Base-by-base conservation (phyloP, 192 early-diverging fungal genomes). In the Dissophora ornata region DNA sequence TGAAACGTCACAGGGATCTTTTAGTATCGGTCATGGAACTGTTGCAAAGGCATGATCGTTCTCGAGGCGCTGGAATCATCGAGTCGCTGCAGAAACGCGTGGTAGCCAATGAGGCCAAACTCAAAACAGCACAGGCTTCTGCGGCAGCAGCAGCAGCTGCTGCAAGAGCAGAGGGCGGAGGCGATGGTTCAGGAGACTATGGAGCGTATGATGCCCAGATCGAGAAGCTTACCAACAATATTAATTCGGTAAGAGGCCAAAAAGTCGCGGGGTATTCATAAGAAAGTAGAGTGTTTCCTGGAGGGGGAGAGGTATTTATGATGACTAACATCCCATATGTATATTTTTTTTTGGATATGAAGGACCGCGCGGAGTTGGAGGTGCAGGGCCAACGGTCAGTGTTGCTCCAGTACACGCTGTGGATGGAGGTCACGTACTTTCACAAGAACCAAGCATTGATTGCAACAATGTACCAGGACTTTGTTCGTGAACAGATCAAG, bases 1-100 rank as follows among this genome's bases (percentile, higher is more conserved):
- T 91, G 38, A 91, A 90, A 52, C 74, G 83, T 12, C 84, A 88
- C 44, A 81, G 89, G 13, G 89, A 91, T 73, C 38, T 91, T 2
- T 65, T 91, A 10, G 81, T 86, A 1, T 85, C 89, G 18, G 78
- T 86, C 44, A 81, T 67, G 56, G 81, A 86, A 47, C 30, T 88
- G 28, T 30, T 88, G 28, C 85, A 88, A 6, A 75, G 90, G n/a
- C 79, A 75, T 25, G 85, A 90, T 32, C 65, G 78, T 8, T 58
- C 57, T 4, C 48, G 82, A 28, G 45, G 71, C 21, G 54, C 34
- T 2, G 67, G 80, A 3, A 79, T 54, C 1, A 68, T 80, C 6
- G 89, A 90, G 19, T 40, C 41, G 1, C 57, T 90, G 12, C 62
- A 84, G 44, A 86, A 81, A 60, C 84, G 89, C 16, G 84, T 91